Base-by-base conservation (phyloP, 2,329 filamentous ascomycete species). In the Ophiocordyceps camponoti-saundersi region DNA sequence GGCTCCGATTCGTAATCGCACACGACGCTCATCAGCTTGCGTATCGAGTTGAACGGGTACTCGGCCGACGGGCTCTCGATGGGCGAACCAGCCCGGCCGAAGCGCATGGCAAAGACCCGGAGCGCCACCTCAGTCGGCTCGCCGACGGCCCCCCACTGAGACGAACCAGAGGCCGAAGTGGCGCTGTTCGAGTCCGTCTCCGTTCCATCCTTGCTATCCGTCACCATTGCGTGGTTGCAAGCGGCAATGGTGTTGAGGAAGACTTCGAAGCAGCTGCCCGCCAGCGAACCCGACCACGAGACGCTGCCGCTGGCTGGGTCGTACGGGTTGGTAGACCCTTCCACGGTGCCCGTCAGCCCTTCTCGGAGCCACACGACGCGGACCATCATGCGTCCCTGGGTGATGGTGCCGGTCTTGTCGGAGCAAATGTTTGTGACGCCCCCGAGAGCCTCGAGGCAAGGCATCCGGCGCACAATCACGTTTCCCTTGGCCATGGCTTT, bases 21-120 rank as follows among this genome's bases (percentile, higher is more conserved):
- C 26, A 85, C 72, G 44, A 85, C 80, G 36, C 79, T 81, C 82
- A 86, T 86, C 49, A 80, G 73, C 65, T 86, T 86, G 61, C 81
- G 75, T 36, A 76, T 75, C 0, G 80, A 85, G 58, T 86, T 81
- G 55, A 86, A 86, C 2, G 81, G 80, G 47, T 80, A 80, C 55
- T 86, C 82, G 1, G 76, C 72, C 11, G 82, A 55, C 42, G 80
- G 63, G 39, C 63, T 60, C 48, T 70, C 68, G 22, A 58, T 54
- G n/a, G 61, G 61, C 21, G 60, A 57, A 56, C 71, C 72, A 46
- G 65, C 69, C 49, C 71, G 69, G 29, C 71, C 69, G 53, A 85
- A 85, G 18, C 82, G 76, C 65, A 80, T 78, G 44, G 81, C 80
- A 50, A 86, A 80, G 11, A 85, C 80, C 52, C 83, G 79, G 16